Evolutionary conservation across 306 rosid species (phyloP).

Genomic region (Rosa persica): DNA sequence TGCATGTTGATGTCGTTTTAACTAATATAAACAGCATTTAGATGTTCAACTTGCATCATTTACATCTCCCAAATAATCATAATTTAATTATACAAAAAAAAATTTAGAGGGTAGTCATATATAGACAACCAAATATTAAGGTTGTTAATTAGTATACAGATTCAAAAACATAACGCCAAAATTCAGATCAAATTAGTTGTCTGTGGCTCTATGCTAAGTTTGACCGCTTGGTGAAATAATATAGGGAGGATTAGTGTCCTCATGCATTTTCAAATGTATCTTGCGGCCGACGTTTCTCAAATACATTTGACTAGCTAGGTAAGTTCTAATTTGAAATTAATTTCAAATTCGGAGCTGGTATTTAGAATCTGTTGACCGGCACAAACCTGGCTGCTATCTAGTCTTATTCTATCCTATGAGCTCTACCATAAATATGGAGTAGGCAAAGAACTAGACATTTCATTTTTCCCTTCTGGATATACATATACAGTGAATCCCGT

Average conservation of each 20-base stretch:
- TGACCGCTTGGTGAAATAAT: neutral
- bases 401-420: too few relatives aligned
- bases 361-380: neutral
- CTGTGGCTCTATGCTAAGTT: neutral
- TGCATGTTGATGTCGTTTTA: too few relatives aligned
- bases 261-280: neutral
- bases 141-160: neutral
- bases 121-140: too few relatives aligned
- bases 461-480: neutral
- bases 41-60: too few relatives aligned
- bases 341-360: neutral
- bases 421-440: too few relatives aligned
- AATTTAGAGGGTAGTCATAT: too few relatives aligned
- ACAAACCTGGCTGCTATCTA: too few relatives aligned
- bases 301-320: neutral
- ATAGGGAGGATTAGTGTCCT: neutral
- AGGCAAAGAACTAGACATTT: neutral
- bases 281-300: neutral
- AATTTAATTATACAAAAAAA: too few relatives aligned
- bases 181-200: slow-evolving; percentile 8
- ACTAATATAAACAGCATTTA: too few relatives aligned
- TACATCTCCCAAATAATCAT: too few relatives aligned
- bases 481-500: too few relatives aligned
- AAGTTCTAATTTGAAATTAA: too few relatives aligned
- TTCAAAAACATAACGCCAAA: neutral